Base-by-base conservation (phyloP, 2,329 filamentous ascomycete species). In the Botryotinia calthae region DNA sequence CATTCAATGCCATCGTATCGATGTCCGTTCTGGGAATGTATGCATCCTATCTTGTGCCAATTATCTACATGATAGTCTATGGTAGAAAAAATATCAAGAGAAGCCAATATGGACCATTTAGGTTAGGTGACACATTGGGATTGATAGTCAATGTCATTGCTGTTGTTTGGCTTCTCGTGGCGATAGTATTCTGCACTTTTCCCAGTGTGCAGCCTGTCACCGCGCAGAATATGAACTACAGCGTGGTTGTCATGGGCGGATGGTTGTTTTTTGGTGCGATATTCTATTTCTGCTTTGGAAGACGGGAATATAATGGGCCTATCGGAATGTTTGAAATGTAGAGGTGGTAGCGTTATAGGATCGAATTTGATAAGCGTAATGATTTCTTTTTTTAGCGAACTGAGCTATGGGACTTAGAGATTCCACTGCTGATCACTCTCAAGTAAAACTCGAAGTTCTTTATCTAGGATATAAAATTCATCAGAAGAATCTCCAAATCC, bases 181-280 rank as follows among this genome's bases (percentile, higher is more conserved):
- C 83, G 0, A 82, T 84, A 51, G 73, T 85, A 1, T 84, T 87
- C 58, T 84, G 84, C 75, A 84, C 81, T 0, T 85, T 86, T 51
- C 85, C 84, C 0, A 80, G 80, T 1, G 72, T 77, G 0, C 79
- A 83, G 76, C 85, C 84, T 0, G 82, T 84, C 0, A 83, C 82
- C 1, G 72, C 81, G 0, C 79, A 82, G 51, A 84, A 82, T 25
- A 86, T 86, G 84, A 86, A 86, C 61, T 86, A 86, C 72, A 81
- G 82, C 0, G 80, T 80, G 48, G 83, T 85, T 0, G 83, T 86
- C 0, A 76, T 85, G 75, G 78, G 78, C 4, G 84, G 81, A 0
- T 85, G 83, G 83, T 68, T 82, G 0, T 40, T 79, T 0, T 78
- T 82, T 46, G 83, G 83, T 0, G 76, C 77, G 0, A 44, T 79